Evolutionary conservation across 768 basidiomycete species (phyloP).

Genomic region (Rhodotorula kratochvilovae): DNA sequence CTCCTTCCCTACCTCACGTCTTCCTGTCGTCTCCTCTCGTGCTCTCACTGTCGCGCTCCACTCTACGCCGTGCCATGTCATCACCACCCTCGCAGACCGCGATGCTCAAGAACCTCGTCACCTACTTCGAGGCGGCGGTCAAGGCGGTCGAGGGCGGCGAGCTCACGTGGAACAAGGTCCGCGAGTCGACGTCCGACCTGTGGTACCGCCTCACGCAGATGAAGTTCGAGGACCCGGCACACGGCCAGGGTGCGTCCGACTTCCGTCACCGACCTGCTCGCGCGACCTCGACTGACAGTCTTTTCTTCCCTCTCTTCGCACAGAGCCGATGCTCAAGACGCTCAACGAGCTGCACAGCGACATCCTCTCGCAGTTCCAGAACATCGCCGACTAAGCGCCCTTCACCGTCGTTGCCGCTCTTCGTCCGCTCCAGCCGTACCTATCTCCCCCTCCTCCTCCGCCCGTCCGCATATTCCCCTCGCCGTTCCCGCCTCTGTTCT

Average conservation of each 20-base stretch:
- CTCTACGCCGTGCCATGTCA: neutral
- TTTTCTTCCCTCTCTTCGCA: no score
- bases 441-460: no score
- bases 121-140: conserved; percentile 85
- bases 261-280: neutral
- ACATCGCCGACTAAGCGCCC: conserved; percentile 7
- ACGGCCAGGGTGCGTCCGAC: conserved; percentile 57
- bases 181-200: conserved; percentile 76
- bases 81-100: conserved; percentile 55
- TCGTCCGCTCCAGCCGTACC: no score
- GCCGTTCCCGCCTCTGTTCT: no score
- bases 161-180: conserved; percentile 77
- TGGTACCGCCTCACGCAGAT: conserved; percentile 98
- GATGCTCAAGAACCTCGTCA: conserved; percentile 92
- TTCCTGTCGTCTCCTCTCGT: no score
- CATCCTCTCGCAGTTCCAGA: conserved; percentile 37
- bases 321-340: conserved; percentile 18
- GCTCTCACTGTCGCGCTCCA: neutral
- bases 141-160: conserved; percentile 78
- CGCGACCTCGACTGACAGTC: neutral
- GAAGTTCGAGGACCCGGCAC: conserved; percentile 79
- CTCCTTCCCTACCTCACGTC: conserved; percentile 14
- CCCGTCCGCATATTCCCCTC: no score
- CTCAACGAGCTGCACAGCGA: conserved; percentile 37
- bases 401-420: no score